Evolutionary conservation across 2,329 filamentous ascomycete species (phyloP).

Genomic region (Pseudogymnoascus sp.): DNA sequence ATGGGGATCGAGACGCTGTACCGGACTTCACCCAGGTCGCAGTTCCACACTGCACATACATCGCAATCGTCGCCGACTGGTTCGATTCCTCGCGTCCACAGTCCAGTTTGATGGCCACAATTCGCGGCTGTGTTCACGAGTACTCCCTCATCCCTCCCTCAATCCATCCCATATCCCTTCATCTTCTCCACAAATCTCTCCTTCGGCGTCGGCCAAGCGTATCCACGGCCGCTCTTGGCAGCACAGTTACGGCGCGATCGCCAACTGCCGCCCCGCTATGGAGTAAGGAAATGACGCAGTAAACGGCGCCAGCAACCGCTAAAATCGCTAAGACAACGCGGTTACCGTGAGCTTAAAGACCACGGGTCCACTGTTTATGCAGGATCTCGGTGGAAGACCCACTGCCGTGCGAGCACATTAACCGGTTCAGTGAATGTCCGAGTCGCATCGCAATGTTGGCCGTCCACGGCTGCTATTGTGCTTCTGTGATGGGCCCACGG

Average conservation of each 20-base stretch:
- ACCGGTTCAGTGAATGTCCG: background rate
- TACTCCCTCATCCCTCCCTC: background rate
- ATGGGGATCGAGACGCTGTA: background rate
- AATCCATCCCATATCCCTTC: background rate
- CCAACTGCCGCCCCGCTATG: background rate
- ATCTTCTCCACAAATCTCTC: background rate
- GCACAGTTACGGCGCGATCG: background rate
- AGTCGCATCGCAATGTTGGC: constrained; percentile 7
- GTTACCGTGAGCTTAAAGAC: background rate
- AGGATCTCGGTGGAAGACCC: background rate
- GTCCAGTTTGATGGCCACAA: background rate
- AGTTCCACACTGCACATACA: background rate
- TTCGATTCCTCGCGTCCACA: background rate
- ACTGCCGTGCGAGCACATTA: background rate
- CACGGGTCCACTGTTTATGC: background rate
- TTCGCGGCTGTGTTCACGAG: background rate
- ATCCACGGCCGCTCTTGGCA: background rate
- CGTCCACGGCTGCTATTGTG: background rate
- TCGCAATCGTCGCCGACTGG: background rate
- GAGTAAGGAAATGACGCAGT: background rate
- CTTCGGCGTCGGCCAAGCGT: background rate
- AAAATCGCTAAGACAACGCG: background rate
- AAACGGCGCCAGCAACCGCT: background rate
- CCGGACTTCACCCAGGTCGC: background rate
- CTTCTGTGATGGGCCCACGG: background rate